phyloP scores from a whole-genome alignment of 2,329 filamentous ascomycete species.

The Fusarium subglutinans region DNA sequence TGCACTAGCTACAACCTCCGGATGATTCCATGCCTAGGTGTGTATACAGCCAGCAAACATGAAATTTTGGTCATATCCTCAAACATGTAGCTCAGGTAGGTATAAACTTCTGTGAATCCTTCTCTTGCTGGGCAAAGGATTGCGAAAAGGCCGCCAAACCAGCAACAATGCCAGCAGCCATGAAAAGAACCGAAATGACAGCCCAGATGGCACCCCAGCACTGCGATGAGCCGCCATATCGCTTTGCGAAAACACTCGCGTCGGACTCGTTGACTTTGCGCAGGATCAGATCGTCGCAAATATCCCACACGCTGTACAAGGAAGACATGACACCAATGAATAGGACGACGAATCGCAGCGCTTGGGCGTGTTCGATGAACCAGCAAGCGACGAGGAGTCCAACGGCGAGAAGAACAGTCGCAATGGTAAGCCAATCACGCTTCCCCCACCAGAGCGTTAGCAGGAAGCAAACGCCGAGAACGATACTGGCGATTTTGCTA shows the following conservation, averaged over 20 bases:
- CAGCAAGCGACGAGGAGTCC: constrained; percentile 77
- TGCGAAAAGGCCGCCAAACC: constrained; percentile 80
- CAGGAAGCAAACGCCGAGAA: constrained; percentile 77
- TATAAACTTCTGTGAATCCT: constrained; percentile 74
- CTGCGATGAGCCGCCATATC: constrained; percentile 80
- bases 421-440: constrained; percentile 79
- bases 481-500: constrained; percentile 80
- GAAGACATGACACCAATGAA: constrained; percentile 87
- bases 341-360: constrained; percentile 77
- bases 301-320: constrained; percentile 85
- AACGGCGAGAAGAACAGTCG: constrained; percentile 75
- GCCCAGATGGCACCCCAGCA: constrained; percentile 86
- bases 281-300: constrained; percentile 83
- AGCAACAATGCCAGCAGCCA: constrained; percentile 78
- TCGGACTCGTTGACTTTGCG: constrained; percentile 84
- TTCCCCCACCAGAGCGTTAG: constrained; percentile 86
- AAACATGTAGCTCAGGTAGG: constrained; percentile 49
- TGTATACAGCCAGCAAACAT: neutral
- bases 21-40: neutral
- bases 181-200: constrained; percentile 75
- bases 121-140: constrained; percentile 72
- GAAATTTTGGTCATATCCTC: too few relatives aligned
- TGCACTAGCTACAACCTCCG: neutral
- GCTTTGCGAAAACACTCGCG: constrained; percentile 79
- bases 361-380: constrained; percentile 81